Percentiles rank a stretch among this genome's conserved stretches.
phyloP scores from a whole-genome alignment of 768 basidiomycete species.

The Suillus bovinus region DNA sequence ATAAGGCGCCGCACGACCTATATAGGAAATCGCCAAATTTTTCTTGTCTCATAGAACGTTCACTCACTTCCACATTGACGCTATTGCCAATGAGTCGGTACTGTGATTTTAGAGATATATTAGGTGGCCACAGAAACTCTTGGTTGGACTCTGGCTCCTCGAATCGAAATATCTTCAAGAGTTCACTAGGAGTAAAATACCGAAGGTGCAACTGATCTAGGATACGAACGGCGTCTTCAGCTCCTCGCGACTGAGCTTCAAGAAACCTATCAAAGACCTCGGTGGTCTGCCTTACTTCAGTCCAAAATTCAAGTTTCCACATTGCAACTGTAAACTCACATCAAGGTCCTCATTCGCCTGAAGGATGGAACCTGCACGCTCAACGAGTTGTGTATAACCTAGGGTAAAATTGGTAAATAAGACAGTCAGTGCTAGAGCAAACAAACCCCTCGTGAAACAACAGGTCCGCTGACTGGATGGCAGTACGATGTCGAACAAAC shows the following conservation, averaged over 20 bases:
- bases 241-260: constrained; percentile 39
- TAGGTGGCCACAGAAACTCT: constrained; percentile 62
- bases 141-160: constrained; percentile 20
- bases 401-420: constrained; percentile 2
- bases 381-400: constrained; percentile 79
- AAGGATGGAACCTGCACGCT: constrained; percentile 75
- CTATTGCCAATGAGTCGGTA: constrained; percentile 83
- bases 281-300: constrained; percentile 51
- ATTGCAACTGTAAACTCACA: constrained; percentile 38
- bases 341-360: constrained; percentile 69
- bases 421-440: background rate
- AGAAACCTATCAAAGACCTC: constrained; percentile 57
- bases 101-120: constrained; percentile 63
- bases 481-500: constrained; percentile 76
- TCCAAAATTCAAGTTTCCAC: background rate
- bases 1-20: constrained; percentile 56
- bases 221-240: constrained; percentile 49
- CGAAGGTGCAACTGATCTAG: constrained; percentile 62
- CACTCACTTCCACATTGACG: constrained; percentile 67
- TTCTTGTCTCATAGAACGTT: background rate
- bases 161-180: constrained; percentile 69
- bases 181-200: constrained; percentile 74
- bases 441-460: constrained; percentile 77
- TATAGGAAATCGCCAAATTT: constrained; percentile 8
- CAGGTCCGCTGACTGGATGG: constrained; percentile 65